phyloP scores from a whole-genome alignment of 495 filamentous ascomycete species.

The Penicillium silybi region DNA sequence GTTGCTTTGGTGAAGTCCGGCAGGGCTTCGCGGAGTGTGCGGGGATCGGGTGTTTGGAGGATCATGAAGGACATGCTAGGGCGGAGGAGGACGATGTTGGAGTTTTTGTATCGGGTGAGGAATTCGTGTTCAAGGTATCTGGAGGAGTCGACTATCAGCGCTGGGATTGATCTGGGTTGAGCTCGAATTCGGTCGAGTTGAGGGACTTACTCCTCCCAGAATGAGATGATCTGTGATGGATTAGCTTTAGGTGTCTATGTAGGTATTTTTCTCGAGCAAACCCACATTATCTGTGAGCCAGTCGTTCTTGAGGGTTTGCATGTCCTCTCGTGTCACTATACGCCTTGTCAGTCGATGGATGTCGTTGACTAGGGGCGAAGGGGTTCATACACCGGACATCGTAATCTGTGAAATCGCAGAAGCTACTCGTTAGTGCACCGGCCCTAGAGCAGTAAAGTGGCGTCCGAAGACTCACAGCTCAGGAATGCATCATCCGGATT shows the following conservation, averaged over 20 bases:
- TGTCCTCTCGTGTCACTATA: conserved; percentile 76
- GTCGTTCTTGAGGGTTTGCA: conserved; percentile 82
- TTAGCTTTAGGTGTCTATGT: conserved; percentile 10
- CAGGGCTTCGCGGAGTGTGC: conserved; percentile 54
- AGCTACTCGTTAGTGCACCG: conserved; percentile 10
- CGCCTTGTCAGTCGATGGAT: conserved; percentile 11
- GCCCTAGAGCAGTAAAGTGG: too few species aligned
- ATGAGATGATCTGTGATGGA: conserved; percentile 62
- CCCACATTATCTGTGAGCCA: conserved; percentile 98
- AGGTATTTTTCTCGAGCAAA: conserved; percentile 9
- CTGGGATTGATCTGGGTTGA: background rate
- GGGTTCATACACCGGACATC: conserved; percentile 61
- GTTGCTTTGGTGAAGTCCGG: conserved; percentile 72
- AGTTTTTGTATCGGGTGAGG: conserved; percentile 66
- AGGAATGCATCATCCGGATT: conserved; percentile 68
- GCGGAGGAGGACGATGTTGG: conserved; percentile 85
- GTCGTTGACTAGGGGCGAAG: background rate
- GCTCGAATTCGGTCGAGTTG: background rate
- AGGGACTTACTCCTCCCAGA: conserved; percentile 88
- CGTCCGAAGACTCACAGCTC: conserved; percentile 54
- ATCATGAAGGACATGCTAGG: conserved; percentile 94
- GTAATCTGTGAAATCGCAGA: conserved; percentile 46
- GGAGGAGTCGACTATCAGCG: conserved; percentile 8
- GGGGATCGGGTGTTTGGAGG: conserved; percentile 73
- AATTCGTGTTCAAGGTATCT: conserved; percentile 90